A percentile compares a stretch with the other conserved stretches of the same genome.
These are phyloP conservation scores for Fusarium albidum DNA, from an alignment of 2,329 filamentous ascomycete species.

Conservation along the genomic window DNA sequence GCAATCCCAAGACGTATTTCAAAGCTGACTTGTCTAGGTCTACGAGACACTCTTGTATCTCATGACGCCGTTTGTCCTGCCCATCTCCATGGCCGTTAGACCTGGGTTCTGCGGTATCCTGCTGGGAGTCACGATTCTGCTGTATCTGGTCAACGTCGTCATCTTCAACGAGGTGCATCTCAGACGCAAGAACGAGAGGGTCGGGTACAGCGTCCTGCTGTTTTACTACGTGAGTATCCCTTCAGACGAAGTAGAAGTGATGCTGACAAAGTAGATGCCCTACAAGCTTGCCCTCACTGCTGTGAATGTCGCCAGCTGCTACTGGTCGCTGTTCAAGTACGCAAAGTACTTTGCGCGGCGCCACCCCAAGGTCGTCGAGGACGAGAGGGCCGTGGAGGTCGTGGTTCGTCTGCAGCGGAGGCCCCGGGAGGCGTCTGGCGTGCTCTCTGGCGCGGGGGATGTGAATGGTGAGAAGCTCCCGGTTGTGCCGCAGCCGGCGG, in stretches of 20 bases:
- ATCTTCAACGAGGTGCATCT: slow-evolving; percentile 18
- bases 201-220: slow-evolving; percentile 6
- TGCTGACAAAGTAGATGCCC: slow-evolving; percentile 7
- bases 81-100: slow-evolving; percentile 6
- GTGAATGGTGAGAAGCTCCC: no score
- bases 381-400: slow-evolving; percentile 17
- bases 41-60: slow-evolving; percentile 17
- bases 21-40: slow-evolving; percentile 4
- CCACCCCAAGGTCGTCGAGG: slow-evolving; percentile 14
- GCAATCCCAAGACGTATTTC: fast-evolving
- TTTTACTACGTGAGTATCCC: slow-evolving; percentile 10
- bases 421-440: no score
- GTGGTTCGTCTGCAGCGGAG: slow-evolving; percentile 12
- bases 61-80: slow-evolving; percentile 15
- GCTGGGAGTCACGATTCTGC: background rate
- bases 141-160: slow-evolving; percentile 7
- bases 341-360: slow-evolving; percentile 18
- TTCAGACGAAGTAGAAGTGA: no score
- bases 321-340: slow-evolving; percentile 20
- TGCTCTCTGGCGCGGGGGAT: no score
- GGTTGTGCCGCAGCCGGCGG: no score
- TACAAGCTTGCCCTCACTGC: slow-evolving; percentile 10
- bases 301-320: slow-evolving; percentile 14
- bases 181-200: slow-evolving; percentile 12
- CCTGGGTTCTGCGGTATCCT: slow-evolving; percentile 9